Base-by-base conservation (phyloP, 257 asterid genomes). In the Penstemon davidsonii region DNA sequence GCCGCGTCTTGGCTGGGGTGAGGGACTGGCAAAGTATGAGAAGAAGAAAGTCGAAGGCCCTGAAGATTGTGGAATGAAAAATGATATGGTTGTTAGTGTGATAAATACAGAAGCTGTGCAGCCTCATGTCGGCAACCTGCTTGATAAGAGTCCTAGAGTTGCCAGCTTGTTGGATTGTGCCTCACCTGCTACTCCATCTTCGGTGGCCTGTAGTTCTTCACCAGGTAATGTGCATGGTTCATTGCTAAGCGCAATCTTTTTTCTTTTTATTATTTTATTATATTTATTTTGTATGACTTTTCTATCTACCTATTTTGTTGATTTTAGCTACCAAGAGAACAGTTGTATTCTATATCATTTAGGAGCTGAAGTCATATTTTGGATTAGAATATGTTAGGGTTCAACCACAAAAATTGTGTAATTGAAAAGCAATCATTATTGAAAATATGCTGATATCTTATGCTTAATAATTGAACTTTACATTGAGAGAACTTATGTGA, bases 1-100 rank as follows among this genome's bases (percentile, higher is more conserved):
- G 82, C 96, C 93, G 1, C 98, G 99, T 38, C 86, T 94, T 68
- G 95, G 98, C 70, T 94, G 97, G 96, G 99, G 99, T 55, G 96
- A 88, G 81, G 99, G 98, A 55, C 87, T 94, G 37, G 99, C 99
- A 4, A 94, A 94, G 84, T 89, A 76, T 74, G 99, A 94, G 86
- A 94, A 88, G 80, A 88, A 94, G 84, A 90, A 83, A 77, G 96
- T 90, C 38, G 98, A 81, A 45, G 84, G 81, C 45, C 83, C 87
- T 69, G 99, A 87, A 74, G 96, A 87, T 67, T 68, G 74, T 70
- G 72, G 71, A 47, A 4, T 61, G 15, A 76, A 78, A 61, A 77
- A 78, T 70, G 85, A 73, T 62, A 64, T 66, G 45, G 64, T 58
- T 42, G 72, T 56, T 69, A 69, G 76, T 55, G 76, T 80, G 50